A percentile compares a stretch with the other conserved stretches of the same genome.
Conservation (phyloP, 805 yeast genomes). For the Pichia nakasei region DNA sequence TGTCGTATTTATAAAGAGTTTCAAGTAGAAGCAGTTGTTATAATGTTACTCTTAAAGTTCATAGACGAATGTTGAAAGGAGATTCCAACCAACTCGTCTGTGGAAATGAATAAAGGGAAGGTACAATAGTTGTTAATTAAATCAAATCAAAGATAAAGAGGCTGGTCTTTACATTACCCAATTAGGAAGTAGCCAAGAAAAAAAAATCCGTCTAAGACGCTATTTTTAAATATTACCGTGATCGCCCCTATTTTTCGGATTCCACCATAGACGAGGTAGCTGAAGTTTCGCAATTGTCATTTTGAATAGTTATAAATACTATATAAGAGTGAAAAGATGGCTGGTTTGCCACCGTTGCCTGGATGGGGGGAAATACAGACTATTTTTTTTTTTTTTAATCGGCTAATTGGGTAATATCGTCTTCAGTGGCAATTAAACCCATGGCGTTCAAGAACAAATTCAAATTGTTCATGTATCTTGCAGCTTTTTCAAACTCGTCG, state of each 20-base stretch:
- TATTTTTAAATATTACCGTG: background rate
- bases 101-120: no score
- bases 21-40: background rate
- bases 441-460: constrained; percentile 90
- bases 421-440: constrained; percentile 90
- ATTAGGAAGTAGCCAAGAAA: background rate
- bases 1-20: no score
- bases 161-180: background rate
- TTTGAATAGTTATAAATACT: background rate
- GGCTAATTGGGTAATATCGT: constrained; percentile 70
- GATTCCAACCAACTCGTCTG: no score
- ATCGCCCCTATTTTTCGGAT: background rate
- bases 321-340: background rate
- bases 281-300: background rate
- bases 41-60: no score
- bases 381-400: constrained; percentile 1
- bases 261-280: background rate
- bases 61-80: no score
- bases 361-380: no score
- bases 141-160: background rate
- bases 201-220: background rate
- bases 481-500: constrained; percentile 39
- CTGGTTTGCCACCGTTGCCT: background rate
- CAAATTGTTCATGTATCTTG: constrained; percentile 57
- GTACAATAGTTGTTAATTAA: no score